phyloP scores from a whole-genome alignment of 805 yeast genomes.

The Barnettozyma populi region DNA sequence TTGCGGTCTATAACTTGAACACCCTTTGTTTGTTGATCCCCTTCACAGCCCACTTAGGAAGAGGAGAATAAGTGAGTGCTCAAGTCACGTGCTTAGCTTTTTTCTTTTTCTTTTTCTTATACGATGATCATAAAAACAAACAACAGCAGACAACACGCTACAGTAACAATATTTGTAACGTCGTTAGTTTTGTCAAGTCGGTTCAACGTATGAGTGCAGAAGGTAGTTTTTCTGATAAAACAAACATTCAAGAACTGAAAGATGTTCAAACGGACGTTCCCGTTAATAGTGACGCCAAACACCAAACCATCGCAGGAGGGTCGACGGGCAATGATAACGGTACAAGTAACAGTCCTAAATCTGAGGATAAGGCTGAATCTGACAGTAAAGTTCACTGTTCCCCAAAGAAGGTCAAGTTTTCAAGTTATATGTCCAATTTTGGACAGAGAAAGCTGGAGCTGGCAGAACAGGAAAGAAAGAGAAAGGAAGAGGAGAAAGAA shows the following conservation, averaged over 20 bases:
- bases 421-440: slow-evolving; percentile 1
- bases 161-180: neutral
- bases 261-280: neutral
- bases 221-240: too few relatives aligned
- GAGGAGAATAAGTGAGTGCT: too few relatives aligned
- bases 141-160: neutral
- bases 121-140: neutral
- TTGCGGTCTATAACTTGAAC: too few relatives aligned
- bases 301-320: neutral
- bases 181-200: neutral
- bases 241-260: neutral
- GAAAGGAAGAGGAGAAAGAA: slow-evolving; percentile 7
- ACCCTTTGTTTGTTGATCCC: too few relatives aligned
- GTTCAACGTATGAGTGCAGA: neutral
- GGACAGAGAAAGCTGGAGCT: slow-evolving; percentile 9
- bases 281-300: neutral
- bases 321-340: neutral
- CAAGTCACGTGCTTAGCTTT: neutral
- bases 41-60: too few relatives aligned
- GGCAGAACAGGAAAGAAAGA: slow-evolving; percentile 11
- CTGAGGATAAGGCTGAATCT: neutral
- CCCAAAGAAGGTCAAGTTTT: slow-evolving; percentile 1
- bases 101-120: neutral
- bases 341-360: neutral
- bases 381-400: neutral